phyloP scores from a whole-genome alignment of 2,329 filamentous ascomycete genomes.

The Coniochaeta pulveracea region DNA sequence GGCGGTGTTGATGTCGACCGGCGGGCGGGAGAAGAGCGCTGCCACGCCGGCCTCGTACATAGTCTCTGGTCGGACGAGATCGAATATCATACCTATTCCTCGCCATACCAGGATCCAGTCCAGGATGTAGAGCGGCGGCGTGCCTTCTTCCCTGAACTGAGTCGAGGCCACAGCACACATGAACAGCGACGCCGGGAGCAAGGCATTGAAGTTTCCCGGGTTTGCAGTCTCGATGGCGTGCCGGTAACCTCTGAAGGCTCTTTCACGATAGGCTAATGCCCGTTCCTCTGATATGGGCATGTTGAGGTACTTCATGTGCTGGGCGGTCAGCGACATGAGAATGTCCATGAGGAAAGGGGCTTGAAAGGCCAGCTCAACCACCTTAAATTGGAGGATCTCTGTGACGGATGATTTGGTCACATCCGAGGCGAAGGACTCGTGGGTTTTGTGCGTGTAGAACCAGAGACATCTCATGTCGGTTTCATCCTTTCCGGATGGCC shows the following conservation, averaged over 20 bases:
- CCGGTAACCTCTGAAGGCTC: conserved; percentile 38
- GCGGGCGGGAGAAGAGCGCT: conserved; percentile 35
- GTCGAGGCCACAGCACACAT: conserved; percentile 38
- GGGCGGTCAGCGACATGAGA: conserved; percentile 37
- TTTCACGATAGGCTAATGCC: conserved; percentile 32
- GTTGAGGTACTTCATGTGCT: conserved; percentile 33
- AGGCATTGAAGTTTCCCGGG: conserved; percentile 33
- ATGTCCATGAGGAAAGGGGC: conserved; percentile 44
- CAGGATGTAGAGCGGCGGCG: conserved; percentile 34
- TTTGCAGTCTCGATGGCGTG: conserved; percentile 34
- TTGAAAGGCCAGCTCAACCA: conserved; percentile 38
- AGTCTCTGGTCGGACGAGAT: conserved; percentile 20
- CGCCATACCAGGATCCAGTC: conserved; percentile 47
- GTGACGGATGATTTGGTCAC: conserved; percentile 23
- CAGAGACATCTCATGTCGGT: conserved; percentile 42
- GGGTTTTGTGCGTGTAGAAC: conserved; percentile 39
- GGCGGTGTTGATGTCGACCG: conserved; percentile 31
- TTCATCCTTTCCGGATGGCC: conserved; percentile 21
- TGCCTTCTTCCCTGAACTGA: conserved; percentile 34
- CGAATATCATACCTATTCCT: conserved; percentile 38
- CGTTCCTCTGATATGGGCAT: conserved; percentile 26
- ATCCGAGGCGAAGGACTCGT: conserved; percentile 31
- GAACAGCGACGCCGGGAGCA: conserved; percentile 39
- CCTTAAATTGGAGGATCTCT: conserved; percentile 30
- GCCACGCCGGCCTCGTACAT: conserved; percentile 30